Conservation (phyloP, 2,329 filamentous ascomycete species). For the Didymella pinodella region DNA sequence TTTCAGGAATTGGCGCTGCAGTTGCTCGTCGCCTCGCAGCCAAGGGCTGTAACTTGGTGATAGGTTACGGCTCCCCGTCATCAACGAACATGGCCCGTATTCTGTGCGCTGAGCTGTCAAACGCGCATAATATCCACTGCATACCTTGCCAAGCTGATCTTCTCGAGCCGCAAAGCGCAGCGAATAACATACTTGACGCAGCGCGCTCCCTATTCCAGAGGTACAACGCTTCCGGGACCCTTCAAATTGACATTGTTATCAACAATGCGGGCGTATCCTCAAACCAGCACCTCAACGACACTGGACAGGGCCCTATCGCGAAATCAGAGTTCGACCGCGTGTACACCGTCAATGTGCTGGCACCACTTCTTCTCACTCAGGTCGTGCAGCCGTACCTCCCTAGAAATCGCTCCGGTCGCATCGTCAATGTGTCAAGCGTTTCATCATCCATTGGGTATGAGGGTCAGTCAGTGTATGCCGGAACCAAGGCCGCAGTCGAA, state of each 20-base stretch:
- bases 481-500: slow-evolving; percentile 69
- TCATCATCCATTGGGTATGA: slow-evolving; percentile 51
- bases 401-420: slow-evolving; percentile 59
- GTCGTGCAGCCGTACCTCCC: neutral
- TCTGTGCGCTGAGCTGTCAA: neutral
- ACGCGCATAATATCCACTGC: neutral
- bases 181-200: neutral
- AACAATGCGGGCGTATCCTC: neutral
- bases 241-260: neutral
- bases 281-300: neutral
- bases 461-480: slow-evolving; percentile 66
- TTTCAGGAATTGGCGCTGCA: neutral
- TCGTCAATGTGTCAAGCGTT: slow-evolving; percentile 63
- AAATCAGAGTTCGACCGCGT: neutral
- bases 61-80: neutral
- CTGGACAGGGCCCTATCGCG: neutral
- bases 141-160: neutral
- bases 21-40: neutral
- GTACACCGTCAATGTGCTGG: neutral
- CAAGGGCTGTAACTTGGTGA: neutral
- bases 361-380: neutral
- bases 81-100: neutral
- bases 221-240: neutral
- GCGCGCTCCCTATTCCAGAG: neutral
- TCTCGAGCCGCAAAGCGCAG: neutral